Conservation (phyloP, 805 yeast genomes). For the Metschnikowia baotianmanensis region DNA sequence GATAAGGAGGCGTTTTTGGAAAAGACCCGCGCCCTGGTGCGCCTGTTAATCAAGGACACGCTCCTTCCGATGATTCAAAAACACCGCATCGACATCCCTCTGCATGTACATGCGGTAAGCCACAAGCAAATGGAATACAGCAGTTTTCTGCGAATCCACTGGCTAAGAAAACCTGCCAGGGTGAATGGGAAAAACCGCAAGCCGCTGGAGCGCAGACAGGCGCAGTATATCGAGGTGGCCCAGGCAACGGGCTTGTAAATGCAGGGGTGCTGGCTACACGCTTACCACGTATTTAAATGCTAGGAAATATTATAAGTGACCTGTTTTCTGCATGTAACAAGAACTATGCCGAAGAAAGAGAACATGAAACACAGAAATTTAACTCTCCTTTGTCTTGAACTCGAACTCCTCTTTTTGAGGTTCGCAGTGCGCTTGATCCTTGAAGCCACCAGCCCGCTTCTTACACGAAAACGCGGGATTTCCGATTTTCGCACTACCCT, state of each 20-base stretch:
- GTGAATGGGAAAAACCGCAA: background rate
- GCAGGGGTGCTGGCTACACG: no score
- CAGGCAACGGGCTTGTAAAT: constrained; percentile 1
- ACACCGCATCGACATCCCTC: constrained; percentile 13
- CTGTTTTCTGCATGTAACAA: no score
- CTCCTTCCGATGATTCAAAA: constrained; percentile 25
- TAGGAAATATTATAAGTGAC: no score
- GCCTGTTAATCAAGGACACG: constrained; percentile 26
- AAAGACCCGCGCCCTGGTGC: constrained; percentile 25
- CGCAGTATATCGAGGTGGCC: constrained; percentile 6
- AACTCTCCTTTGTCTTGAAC: no score
- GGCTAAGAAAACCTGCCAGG: constrained; percentile 23
- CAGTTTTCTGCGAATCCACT: constrained; percentile 32
- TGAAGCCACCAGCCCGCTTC: background rate
- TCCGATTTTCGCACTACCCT: constrained; percentile 9
- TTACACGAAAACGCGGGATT: constrained; percentile 3
- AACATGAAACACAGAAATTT: no score
- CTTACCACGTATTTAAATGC: no score
- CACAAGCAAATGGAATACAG: constrained; percentile 25
- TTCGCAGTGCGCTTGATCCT: background rate
- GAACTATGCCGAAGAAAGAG: no score
- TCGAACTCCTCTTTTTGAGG: no score
- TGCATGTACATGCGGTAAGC: constrained; percentile 25
- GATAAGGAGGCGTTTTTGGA: constrained; percentile 29
- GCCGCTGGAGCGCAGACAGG: constrained; percentile 11